phyloP scores from a whole-genome alignment of 768 basidiomycete species.

The Tricholoma sp. region DNA sequence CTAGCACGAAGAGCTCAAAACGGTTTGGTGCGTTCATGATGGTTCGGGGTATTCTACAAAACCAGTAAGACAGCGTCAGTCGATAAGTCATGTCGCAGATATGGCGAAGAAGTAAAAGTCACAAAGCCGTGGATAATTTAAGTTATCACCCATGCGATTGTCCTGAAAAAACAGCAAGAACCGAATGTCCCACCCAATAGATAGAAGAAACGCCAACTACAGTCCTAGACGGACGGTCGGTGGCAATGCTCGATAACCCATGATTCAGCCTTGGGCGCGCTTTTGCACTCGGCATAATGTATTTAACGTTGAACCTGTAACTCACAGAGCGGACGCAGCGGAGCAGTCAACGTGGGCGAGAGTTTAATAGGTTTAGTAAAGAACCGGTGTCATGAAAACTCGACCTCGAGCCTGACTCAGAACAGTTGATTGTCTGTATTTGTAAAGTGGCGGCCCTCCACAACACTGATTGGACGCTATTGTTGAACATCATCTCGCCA shows the following conservation, averaged over 20 bases:
- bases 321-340: too few species aligned
- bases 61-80: neutral
- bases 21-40: slow-evolving; percentile 92
- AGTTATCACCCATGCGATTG: neutral
- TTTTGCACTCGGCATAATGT: too few species aligned
- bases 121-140: neutral
- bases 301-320: too few species aligned
- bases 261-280: too few species aligned
- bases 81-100: neutral
- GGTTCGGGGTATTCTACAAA: neutral
- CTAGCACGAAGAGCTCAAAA: slow-evolving; percentile 85
- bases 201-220: too few species aligned
- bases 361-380: too few species aligned
- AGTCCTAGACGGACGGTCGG: too few species aligned
- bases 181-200: too few species aligned
- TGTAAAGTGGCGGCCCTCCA: slow-evolving; percentile 23
- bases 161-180: neutral
- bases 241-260: too few species aligned
- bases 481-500: slow-evolving; percentile 35
- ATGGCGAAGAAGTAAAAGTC: neutral
- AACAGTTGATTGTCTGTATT: slow-evolving; percentile 24
- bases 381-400: too few species aligned
- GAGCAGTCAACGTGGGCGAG: neutral
- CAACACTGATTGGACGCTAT: slow-evolving; percentile 20
- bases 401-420: too few species aligned